Conservation (phyloP, 495 filamentous ascomycete genomes). For the Lophium mytilinum region DNA sequence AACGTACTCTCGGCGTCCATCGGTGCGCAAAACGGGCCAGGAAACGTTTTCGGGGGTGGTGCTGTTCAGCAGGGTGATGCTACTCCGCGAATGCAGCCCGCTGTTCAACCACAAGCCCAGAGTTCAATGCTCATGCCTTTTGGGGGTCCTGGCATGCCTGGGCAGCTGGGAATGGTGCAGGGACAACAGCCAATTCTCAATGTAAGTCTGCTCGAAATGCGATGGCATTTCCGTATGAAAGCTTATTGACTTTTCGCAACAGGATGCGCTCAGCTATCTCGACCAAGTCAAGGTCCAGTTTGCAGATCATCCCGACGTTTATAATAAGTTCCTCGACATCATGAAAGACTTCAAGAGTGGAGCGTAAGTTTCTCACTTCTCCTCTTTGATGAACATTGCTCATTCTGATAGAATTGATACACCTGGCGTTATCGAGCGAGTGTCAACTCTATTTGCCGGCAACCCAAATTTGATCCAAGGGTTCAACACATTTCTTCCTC, state of each 20-base stretch:
- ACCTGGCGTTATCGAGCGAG: slow-evolving; percentile 92
- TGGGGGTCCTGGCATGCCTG: slow-evolving; percentile 15
- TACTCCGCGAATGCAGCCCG: slow-evolving; percentile 34
- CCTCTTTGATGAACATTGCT: slow-evolving; percentile 16
- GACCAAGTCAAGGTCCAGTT: slow-evolving; percentile 99
- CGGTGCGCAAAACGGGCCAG: slow-evolving; percentile 57
- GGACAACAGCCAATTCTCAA: slow-evolving; percentile 96
- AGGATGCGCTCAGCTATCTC: slow-evolving; percentile 95
- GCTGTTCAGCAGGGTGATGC: slow-evolving; percentile 52
- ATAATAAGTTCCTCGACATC: slow-evolving; percentile 95
- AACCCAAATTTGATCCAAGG: slow-evolving; percentile 96
- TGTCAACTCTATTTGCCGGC: slow-evolving; percentile 92
- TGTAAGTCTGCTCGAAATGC: slow-evolving; percentile 42
- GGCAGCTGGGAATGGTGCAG: slow-evolving; percentile 29
- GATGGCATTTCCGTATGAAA: no score
- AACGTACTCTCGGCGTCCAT: slow-evolving; percentile 48
- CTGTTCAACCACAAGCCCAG: slow-evolving; percentile 22
- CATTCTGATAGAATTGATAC: slow-evolving; percentile 70
- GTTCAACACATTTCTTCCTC: slow-evolving; percentile 97
- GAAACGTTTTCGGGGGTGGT: slow-evolving; percentile 57
- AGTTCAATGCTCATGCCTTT: slow-evolving; percentile 31
- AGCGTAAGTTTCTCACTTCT: slow-evolving; percentile 51
- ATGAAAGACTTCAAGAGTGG: slow-evolving; percentile 99
- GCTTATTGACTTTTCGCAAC: background rate
- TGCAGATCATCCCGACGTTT: slow-evolving; percentile 92